These are phyloP conservation scores for Colletotrichum limetticola DNA, from an alignment of 2,329 filamentous ascomycete species.

Conservation along the genomic window DNA sequence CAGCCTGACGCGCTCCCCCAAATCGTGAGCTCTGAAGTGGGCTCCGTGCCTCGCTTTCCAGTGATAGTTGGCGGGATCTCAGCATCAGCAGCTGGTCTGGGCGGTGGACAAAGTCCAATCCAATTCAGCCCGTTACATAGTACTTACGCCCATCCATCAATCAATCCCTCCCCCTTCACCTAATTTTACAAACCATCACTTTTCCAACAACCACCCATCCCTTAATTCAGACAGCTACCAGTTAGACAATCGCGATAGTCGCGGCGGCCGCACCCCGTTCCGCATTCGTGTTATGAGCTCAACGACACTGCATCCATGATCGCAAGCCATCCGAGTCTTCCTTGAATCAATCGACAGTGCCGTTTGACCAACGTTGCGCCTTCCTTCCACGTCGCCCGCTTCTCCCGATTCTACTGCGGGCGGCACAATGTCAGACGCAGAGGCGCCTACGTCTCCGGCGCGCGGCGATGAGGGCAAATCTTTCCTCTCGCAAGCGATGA, in stretches of 20 bases:
- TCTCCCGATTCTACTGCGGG: constrained; percentile 50
- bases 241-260: constrained; percentile 18
- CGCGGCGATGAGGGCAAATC: constrained; percentile 54
- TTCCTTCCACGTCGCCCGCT: constrained; percentile 46
- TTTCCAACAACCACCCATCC: not conserved
- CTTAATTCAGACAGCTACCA: not conserved
- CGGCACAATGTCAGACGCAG: constrained; percentile 56
- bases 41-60: constrained; percentile 24
- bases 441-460: constrained; percentile 58
- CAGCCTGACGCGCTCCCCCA: constrained; percentile 32
- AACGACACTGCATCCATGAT: constrained; percentile 16
- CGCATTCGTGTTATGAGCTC: constrained; percentile 20
- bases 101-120: constrained; percentile 30
- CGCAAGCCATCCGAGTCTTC: constrained; percentile 18
- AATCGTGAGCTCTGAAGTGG: constrained; percentile 29
- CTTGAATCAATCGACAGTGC: constrained; percentile 11
- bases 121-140: constrained; percentile 13
- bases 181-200: not conserved
- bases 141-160: constrained; percentile 11
- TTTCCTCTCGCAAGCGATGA: constrained; percentile 55
- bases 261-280: not conserved
- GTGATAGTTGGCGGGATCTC: constrained; percentile 25
- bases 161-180: constrained; percentile 4
- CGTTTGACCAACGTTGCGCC: constrained; percentile 21
- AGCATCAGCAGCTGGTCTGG: constrained; percentile 29